These are phyloP conservation scores for Metschnikowia koreensis DNA, from an alignment of 805 yeast genomes.

Conservation along the genomic window DNA sequence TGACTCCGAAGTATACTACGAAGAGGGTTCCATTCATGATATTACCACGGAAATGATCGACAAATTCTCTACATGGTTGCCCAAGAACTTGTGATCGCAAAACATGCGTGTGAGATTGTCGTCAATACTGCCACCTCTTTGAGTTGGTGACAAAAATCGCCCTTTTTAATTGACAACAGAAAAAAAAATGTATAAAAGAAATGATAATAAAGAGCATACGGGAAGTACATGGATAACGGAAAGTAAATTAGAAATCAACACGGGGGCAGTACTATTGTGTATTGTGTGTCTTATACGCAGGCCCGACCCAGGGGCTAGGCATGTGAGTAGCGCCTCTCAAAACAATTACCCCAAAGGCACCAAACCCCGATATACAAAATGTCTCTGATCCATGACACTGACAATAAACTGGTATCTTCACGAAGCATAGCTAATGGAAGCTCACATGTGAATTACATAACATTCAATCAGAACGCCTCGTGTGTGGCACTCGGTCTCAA, in stretches of 20 bases:
- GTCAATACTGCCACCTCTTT: neutral
- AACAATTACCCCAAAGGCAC: neutral
- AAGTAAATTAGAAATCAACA: no score
- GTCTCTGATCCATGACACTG: slow-evolving; percentile 6
- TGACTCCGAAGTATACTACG: slow-evolving; percentile 26
- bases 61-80: slow-evolving; percentile 32
- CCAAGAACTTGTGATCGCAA: neutral
- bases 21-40: slow-evolving; percentile 34
- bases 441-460: slow-evolving; percentile 35
- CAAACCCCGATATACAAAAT: slow-evolving; percentile 3
- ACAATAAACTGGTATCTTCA: slow-evolving; percentile 4
- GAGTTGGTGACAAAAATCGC: no score
- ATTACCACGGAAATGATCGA: slow-evolving; percentile 35
- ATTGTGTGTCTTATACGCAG: neutral
- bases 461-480: slow-evolving; percentile 84
- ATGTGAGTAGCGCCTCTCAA: neutral
- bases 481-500: slow-evolving; percentile 76
- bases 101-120: neutral
- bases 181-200: no score
- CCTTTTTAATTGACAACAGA: no score
- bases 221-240: no score
- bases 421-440: neutral
- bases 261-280: no score
- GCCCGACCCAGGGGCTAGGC: neutral
- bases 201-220: no score